phyloP scores from a whole-genome alignment of 192 early-diverging fungal genomes.

The Coemansia sp. region DNA sequence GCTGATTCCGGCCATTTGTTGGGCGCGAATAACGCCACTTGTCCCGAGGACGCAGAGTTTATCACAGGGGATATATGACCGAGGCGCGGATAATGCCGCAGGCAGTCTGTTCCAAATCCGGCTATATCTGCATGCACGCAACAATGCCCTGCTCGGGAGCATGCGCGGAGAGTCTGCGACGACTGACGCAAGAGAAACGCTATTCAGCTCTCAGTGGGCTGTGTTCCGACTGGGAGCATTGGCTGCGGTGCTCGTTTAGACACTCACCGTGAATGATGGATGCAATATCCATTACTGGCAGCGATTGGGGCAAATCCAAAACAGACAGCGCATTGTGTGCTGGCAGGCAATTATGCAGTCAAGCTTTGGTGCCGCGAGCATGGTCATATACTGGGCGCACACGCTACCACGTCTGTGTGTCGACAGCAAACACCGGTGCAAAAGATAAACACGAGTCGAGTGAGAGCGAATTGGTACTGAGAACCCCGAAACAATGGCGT shows the following conservation, averaged over 20 bases:
- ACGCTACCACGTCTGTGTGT: neutral
- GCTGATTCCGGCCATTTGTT: neutral
- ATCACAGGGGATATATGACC: neutral
- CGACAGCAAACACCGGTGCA: neutral
- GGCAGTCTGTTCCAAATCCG: neutral
- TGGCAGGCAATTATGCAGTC: neutral
- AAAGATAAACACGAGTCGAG: neutral
- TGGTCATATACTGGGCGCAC: neutral
- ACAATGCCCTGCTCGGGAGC: constrained; percentile 2
- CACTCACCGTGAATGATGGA: no score
- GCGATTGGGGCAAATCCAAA: neutral
- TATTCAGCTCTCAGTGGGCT: neutral
- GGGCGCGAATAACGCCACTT: neutral
- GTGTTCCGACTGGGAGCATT: neutral
- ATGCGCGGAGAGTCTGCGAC: neutral
- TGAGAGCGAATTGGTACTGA: constrained; percentile 1
- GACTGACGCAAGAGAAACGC: neutral
- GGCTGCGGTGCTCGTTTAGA: no score
- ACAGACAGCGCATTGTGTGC: neutral
- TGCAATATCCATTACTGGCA: neutral
- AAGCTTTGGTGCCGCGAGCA: neutral
- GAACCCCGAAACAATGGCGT: neutral
- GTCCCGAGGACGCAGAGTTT: neutral
- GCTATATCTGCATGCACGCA: constrained; percentile 2
- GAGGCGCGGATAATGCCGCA: neutral